Evolutionary conservation across 352 stramenopile species (phyloP), one percentile per base, ranked within the genome.

Genomic region (Pythium pyrilobum): DNA sequence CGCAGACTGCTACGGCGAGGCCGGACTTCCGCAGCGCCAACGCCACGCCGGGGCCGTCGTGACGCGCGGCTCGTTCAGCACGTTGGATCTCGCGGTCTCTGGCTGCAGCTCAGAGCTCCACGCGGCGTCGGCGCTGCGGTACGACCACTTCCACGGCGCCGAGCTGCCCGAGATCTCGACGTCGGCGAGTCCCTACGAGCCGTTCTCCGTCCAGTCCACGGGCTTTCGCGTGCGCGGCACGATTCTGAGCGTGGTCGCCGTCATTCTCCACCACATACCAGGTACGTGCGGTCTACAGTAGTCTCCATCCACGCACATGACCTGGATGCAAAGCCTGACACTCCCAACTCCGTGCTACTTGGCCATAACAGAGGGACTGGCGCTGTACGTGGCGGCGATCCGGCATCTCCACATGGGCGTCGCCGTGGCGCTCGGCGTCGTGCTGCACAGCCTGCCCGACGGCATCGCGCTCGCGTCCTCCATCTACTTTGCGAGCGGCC

Each of bases 401-500:
- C 47, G 45, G 15, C 41, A 52, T 29, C 45, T 68, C 16, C 27
- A 39, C 27, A 41, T 68, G 7, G 60, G 60, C 31, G 42, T 68
- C 3, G 52, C 60, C 2, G 41, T 68, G 4, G 51, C 48, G 0
- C 10, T 51, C 16, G 60, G 18, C 5, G 43, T 68, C 38, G 48
- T 56, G 15, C 41, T 68, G 27, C 60, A 63, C 37, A 68, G 60
- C 41, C 39, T 68, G 2, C 60, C 60, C n/a, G 60, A 68, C 33
- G 60, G 60, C 31, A 68, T 60, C 48, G 60, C 60, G 9, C 38
- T 68, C 12, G 52, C 60, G 15, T 68, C 60, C 9, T 64, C 54
- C 8, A 64, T 69, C 43, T 69, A 69, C 40, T 69, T 64, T 41
- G 61, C 61, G 13, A 62, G 54, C 32, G 61, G 61, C 29, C 40